Percentiles rank a stretch among this genome's conserved stretches.
Conservation (phyloP, 2,329 filamentous ascomycete species). For the Calonectria crousiana region DNA sequence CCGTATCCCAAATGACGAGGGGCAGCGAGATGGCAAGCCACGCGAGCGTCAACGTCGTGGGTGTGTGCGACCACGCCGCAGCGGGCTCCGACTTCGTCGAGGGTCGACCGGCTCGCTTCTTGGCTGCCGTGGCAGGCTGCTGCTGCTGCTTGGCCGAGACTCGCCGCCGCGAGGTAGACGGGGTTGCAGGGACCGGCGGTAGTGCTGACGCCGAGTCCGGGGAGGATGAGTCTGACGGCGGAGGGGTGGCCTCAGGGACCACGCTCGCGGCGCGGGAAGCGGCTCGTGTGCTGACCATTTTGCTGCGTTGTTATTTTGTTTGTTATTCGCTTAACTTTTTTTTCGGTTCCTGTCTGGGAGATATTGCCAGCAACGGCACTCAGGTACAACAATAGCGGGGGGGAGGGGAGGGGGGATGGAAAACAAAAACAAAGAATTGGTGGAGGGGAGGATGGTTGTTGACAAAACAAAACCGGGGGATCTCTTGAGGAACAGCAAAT, state of each 20-base stretch:
- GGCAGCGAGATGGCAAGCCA: conserved; percentile 84
- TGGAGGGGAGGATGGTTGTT: not conserved
- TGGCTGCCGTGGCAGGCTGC: conserved; percentile 21
- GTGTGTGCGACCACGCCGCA: conserved; percentile 58
- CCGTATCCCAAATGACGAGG: conserved; percentile 84
- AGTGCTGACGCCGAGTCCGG: conserved; percentile 19
- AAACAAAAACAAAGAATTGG: not conserved
- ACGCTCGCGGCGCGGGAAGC: conserved; percentile 49
- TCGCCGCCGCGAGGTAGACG: conserved; percentile 33
- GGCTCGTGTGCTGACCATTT: conserved; percentile 55
- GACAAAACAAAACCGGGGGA: not conserved
- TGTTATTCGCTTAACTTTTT: not conserved
- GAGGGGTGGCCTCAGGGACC: conserved; percentile 37
- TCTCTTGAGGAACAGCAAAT: conserved; percentile 10
- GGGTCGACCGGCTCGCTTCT: conserved; percentile 25
- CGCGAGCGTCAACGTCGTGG: conserved; percentile 62
- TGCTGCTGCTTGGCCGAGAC: conserved; percentile 24
- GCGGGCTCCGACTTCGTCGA: not conserved
- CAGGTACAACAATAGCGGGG: not conserved
- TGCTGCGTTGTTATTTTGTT: conserved; percentile 16
- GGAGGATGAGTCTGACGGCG: conserved; percentile 29
- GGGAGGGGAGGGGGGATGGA: not conserved
- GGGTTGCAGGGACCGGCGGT: conserved; percentile 24
- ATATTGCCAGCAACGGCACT: not conserved
- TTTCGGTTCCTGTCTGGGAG: not conserved